A percentile compares a stretch with the other conserved stretches of the same genome.
phyloP scores from a whole-genome alignment of 2,329 filamentous ascomycete genomes.

The Leptographium wingfieldii region DNA sequence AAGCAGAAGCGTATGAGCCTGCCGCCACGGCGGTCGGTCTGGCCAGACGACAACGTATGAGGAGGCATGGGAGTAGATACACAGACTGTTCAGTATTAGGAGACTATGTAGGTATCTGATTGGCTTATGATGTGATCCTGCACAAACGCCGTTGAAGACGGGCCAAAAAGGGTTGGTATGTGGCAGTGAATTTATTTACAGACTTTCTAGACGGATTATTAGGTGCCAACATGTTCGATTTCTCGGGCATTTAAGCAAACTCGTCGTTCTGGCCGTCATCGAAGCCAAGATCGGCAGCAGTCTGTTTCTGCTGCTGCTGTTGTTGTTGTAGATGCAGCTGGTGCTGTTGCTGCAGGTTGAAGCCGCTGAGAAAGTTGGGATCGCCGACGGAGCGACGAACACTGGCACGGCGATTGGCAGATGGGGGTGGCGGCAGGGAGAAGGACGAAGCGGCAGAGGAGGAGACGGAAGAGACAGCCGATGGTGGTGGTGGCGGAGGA shows the following conservation, averaged over 20 bases:
- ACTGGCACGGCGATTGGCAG: slow-evolving; percentile 31
- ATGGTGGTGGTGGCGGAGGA: slow-evolving; percentile 45
- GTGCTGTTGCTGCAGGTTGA: slow-evolving; percentile 19
- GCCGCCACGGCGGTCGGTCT: slow-evolving; percentile 18
- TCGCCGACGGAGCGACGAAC: slow-evolving; percentile 11
- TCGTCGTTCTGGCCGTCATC: slow-evolving; percentile 84
- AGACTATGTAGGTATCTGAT: background rate
- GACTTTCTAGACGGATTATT: background rate
- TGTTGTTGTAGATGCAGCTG: slow-evolving; percentile 21
- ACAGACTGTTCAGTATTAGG: background rate
- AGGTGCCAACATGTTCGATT: background rate
- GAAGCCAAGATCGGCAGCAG: slow-evolving; percentile 53
- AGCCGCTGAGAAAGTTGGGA: slow-evolving; percentile 2
- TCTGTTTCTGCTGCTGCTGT: slow-evolving; percentile 37
- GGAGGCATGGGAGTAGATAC: background rate
- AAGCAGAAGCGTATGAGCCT: slow-evolving; percentile 20
- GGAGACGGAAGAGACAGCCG: slow-evolving; percentile 34
- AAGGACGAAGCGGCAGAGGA: slow-evolving; percentile 14
- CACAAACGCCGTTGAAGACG: background rate
- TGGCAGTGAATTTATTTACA: background rate
- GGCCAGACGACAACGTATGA: slow-evolving; percentile 10
- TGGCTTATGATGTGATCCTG: background rate
- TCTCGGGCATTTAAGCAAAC: slow-evolving; percentile 39
- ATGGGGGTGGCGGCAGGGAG: slow-evolving; percentile 51
- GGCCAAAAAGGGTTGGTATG: background rate